Evolutionary conservation across 1,139 yeast genomes (phyloP), one percentile per base, ranked within the genome.

Genomic region (Kodamaea ohmeri): DNA sequence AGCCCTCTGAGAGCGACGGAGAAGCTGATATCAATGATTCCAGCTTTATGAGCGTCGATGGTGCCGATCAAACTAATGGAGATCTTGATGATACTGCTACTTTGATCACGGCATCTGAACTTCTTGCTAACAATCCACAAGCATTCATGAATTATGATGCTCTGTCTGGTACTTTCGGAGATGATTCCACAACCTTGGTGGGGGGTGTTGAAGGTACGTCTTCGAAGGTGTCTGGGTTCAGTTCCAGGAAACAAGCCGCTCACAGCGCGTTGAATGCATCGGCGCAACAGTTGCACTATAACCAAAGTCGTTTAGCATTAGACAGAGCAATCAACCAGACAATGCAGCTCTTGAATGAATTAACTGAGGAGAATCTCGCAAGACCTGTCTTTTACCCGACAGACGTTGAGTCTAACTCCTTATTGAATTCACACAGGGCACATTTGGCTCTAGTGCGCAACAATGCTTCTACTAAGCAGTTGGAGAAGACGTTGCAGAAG

Each of bases 331-430:
- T 87, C 42, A 67, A 76, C 42, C 69, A 76, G 25, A 78, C 84
- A 1, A 61, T 72, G 19, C 73, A 71, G 25, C 59, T 83, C 41
- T 60, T 86, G 36, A 58, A 63, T 21, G 82, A 80, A 22, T 61
- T 86, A 21, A 70, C 73, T 32, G 59, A 56, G 3, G 84, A 81
- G 48, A 83, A 83, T 51, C 64, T 61, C 33, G 62, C 64, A 26
- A 63, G 87, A 43, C 88, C 89, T 1, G 72, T 84, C 3, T 81
- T 76, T 50, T 85, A 81, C 50, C 94, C 94, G 0, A 63, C 78
- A 1, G 61, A 60, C 19, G 49, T 56, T 12, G 68, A 66, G 26
- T 61, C 65, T 5, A 50, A 58, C 15, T 49, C 63, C 6, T 39
- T 68, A 36, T 55, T 76, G 47, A 74, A 75, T 51, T 72, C 78